Evolutionary conservation across 257 asterid species (phyloP), one percentile per base, ranked within the genome.

Genomic region (Voacanga thouarsii): DNA sequence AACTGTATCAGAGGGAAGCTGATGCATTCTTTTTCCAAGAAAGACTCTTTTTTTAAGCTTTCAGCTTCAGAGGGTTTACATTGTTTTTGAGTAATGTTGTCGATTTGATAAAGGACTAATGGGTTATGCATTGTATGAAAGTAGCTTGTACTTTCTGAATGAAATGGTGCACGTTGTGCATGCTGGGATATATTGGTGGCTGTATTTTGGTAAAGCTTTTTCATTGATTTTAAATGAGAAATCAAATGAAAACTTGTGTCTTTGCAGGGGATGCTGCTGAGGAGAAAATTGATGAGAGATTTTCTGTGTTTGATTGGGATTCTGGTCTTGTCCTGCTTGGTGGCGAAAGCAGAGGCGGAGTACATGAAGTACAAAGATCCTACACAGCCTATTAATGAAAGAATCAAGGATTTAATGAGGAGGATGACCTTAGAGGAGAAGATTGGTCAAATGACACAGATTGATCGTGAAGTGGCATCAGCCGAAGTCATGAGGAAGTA

Each of bases 371-470:
- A 89, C 87, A 90, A 82, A 83, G 96, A 90, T 82, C 92, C 93
- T 6, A 90, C 82, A 43, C 83, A 82, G 84, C 88, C 89, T 0
- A 24, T 86, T 0, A 70, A 65, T 44, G 16, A 26, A 24, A 79
- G 96, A 78, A 80, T 90, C 68, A 82, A 81, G 28, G 89, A 90
- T 45, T 64, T 90, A 12, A 78, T 90, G 85, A 75, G 12, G 5
- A 82, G 88, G 73, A 90, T 90, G 96, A 89, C 88, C 49, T 74
- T 90, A 43, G 86, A 73, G 73, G 96, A 90, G 81, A 90, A 90
- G 80, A 81, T 90, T 2, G 93, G 96, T 64, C 96, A 90, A 74
- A 90, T 90, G 96, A 78, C 80, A 26, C 96, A 90, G 75, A 87
- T 90, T 66, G 96, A 90, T 26, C 85, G 89, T 30, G 12, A 74